Percentiles rank a stretch among this genome's conserved stretches.
These are phyloP conservation scores for Candida koratica DNA, from an alignment of 805 yeast species.

Conservation along the genomic window DNA sequence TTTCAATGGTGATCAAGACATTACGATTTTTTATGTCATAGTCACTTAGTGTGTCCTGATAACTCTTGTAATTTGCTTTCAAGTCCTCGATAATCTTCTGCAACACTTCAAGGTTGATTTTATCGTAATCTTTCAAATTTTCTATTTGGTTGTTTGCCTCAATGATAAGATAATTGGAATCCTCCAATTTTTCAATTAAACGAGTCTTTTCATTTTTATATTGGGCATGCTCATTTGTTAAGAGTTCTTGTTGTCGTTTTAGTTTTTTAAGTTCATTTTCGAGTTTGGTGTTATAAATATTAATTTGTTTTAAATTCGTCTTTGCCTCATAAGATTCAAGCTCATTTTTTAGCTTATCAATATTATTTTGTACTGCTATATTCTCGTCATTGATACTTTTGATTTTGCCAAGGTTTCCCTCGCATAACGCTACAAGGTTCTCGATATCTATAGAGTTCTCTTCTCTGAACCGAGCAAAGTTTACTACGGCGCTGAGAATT, in stretches of 20 bases:
- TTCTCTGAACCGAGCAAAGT: conserved; percentile 80
- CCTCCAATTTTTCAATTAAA: conserved; percentile 56
- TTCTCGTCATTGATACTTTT: conserved; percentile 29
- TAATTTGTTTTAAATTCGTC: conserved; percentile 37
- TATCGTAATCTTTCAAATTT: conserved; percentile 54
- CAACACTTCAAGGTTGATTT: conserved; percentile 56
- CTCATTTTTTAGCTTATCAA: conserved; percentile 19
- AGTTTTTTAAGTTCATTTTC: conserved; percentile 61
- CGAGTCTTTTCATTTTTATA: conserved; percentile 63
- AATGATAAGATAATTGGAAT: conserved; percentile 51
- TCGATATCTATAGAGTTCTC: conserved; percentile 70
- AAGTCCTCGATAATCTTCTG: conserved; percentile 51
- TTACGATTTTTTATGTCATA: conserved; percentile 47
- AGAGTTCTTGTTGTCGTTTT: conserved; percentile 57
- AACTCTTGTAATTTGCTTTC: conserved; percentile 38
- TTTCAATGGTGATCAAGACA: conserved; percentile 51
- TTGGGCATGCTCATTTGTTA: conserved; percentile 56
- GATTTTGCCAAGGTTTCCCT: conserved; percentile 40
- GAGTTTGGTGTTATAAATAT: conserved; percentile 47
- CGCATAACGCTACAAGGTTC: conserved; percentile 52
- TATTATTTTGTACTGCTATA: conserved; percentile 20
- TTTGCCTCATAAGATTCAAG: conserved; percentile 23
- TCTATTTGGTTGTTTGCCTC: conserved; percentile 59
- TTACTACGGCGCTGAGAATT: conserved; percentile 75
- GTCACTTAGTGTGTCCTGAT: conserved; percentile 22